Conservation (phyloP, 1,139 yeast genomes). For the Debaryomyces nepalensis region DNA sequence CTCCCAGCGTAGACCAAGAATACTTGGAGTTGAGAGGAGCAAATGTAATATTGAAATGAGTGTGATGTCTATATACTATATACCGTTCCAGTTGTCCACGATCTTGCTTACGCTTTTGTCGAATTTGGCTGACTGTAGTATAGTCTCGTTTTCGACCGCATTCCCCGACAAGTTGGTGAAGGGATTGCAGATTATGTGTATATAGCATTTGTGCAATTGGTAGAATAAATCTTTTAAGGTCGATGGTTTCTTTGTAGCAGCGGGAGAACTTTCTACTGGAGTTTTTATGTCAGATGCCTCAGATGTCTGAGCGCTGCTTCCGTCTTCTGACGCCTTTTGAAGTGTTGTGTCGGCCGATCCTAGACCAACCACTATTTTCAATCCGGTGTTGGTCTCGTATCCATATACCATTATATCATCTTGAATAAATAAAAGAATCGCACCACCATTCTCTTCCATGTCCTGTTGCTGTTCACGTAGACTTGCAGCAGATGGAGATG, state of each 20-base stretch:
- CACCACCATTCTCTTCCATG: slow-evolving; percentile 30
- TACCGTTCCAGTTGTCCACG: slow-evolving; percentile 38
- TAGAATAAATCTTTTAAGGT: slow-evolving; percentile 39
- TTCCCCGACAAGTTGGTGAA: slow-evolving; percentile 41
- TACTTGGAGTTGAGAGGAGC: slow-evolving; percentile 88
- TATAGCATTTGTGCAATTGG: slow-evolving; percentile 52
- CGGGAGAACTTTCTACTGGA: slow-evolving; percentile 7
- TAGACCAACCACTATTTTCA: slow-evolving; percentile 53
- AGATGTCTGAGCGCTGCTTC: not conserved
- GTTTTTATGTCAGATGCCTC: not conserved
- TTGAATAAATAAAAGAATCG: slow-evolving; percentile 57
- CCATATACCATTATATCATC: slow-evolving; percentile 68
- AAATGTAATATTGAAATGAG: slow-evolving; percentile 71
- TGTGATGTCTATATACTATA: slow-evolving; percentile 2
- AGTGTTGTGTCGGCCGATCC: slow-evolving; percentile 14
- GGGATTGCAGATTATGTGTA: slow-evolving; percentile 60
- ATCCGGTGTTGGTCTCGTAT: slow-evolving; percentile 62
- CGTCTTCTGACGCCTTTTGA: slow-evolving; percentile 5
- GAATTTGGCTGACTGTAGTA: slow-evolving; percentile 40
- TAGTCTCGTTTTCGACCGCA: slow-evolving; percentile 30
- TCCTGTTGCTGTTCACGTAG: slow-evolving; percentile 47
- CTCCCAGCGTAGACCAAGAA: slow-evolving; percentile 93
- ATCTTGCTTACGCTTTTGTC: slow-evolving; percentile 41
- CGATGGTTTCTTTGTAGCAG: slow-evolving; percentile 14
- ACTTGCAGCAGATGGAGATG: slow-evolving; percentile 52